phyloP scores from a whole-genome alignment of 225 moss, liverwort and hornwort genomes.

The Physcomitrium patens region DNA sequence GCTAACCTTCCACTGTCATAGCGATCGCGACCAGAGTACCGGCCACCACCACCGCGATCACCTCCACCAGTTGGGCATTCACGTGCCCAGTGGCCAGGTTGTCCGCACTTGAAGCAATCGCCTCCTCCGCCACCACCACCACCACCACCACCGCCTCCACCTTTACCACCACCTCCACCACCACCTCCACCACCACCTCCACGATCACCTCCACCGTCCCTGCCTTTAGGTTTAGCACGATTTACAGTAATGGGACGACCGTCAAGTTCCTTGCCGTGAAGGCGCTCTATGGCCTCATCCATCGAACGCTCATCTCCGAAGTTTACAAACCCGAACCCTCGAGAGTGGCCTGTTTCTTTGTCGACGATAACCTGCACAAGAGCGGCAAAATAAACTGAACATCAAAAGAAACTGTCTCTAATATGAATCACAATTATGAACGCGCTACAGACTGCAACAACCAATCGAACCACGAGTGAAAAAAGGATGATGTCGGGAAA shows the following conservation, averaged over 20 bases:
- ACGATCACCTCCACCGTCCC: slow-evolving; percentile 74
- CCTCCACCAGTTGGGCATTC: slow-evolving; percentile 91
- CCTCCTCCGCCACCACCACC: slow-evolving; percentile 70
- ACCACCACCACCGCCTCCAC: slow-evolving; percentile 54
- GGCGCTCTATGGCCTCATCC: slow-evolving; percentile 96
- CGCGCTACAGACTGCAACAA: no score
- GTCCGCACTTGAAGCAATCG: slow-evolving; percentile 99
- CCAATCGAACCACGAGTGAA: background rate
- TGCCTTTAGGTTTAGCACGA: slow-evolving; percentile 94
- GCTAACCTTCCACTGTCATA: slow-evolving; percentile 61
- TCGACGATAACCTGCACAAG: slow-evolving; percentile 87
- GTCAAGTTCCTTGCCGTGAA: slow-evolving; percentile 92
- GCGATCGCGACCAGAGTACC: slow-evolving; percentile 65
- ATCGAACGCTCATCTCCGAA: slow-evolving; percentile 97
- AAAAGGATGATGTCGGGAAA: no score
- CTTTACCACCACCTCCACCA: slow-evolving; percentile 41
- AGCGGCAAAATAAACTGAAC: background rate
- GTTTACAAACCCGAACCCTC: slow-evolving; percentile 96
- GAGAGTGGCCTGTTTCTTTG: slow-evolving; percentile 96
- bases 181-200: slow-evolving; percentile 82
- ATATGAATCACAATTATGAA: no score
- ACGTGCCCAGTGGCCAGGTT: slow-evolving; percentile 98
- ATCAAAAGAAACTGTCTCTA: no score
- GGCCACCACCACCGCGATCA: slow-evolving; percentile 64
- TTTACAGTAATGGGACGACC: slow-evolving; percentile 98